phyloP scores from a whole-genome alignment of 2,329 filamentous ascomycete genomes.

The Penicillium sp. region DNA sequence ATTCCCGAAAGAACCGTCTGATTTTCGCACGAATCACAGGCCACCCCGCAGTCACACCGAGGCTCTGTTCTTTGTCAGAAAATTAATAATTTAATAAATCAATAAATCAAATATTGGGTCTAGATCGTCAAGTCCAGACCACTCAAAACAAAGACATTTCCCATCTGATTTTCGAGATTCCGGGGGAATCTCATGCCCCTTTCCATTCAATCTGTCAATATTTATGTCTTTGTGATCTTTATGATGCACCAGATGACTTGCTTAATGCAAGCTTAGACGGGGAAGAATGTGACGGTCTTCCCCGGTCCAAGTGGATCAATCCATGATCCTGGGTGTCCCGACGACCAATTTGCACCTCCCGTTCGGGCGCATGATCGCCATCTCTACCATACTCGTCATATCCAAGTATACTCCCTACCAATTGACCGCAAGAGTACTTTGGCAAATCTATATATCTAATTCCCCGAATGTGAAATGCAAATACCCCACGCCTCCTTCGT shows the following conservation, averaged over 20 bases:
- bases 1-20: neutral
- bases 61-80: neutral
- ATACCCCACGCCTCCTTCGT: neutral
- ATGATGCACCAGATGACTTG: conserved; percentile 7
- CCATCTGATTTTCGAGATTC: neutral
- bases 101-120: neutral
- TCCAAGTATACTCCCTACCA: neutral
- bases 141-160: conserved; percentile 4
- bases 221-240: neutral
- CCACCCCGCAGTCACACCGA: neutral
- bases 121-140: conserved; percentile 2
- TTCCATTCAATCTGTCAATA: neutral
- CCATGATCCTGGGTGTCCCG: conserved; percentile 8
- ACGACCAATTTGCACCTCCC: neutral
- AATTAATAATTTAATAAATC: neutral
- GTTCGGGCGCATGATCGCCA: conserved; percentile 3
- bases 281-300: conserved; percentile 6
- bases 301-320: conserved; percentile 17
- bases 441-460: neutral
- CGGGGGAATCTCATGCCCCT: neutral
- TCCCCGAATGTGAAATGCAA: neutral
- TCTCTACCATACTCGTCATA: conserved; percentile 1
- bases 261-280: conserved; percentile 7
- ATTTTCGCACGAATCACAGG: conserved; percentile 15
- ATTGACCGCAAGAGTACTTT: conserved; percentile 4